Percentiles rank a stretch among this genome's conserved stretches.
phyloP scores from a whole-genome alignment of 1,139 yeast species.

The Suhomyces yuchorum region DNA sequence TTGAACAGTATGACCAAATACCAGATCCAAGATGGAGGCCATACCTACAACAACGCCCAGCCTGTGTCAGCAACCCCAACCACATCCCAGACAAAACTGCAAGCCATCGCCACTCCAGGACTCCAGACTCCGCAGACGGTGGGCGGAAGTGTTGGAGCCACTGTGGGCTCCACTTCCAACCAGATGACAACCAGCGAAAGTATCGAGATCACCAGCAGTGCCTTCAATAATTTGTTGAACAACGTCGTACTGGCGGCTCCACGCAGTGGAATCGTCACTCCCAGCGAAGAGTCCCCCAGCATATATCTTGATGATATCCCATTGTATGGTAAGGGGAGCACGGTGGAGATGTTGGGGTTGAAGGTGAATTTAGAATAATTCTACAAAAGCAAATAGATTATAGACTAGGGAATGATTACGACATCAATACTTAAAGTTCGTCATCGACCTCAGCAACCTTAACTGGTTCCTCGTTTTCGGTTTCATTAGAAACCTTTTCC shows the following conservation, averaged over 20 bases:
- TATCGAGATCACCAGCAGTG: conserved; percentile 31
- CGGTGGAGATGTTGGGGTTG: conserved; percentile 41
- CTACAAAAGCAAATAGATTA: not conserved
- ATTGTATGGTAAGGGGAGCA: conserved; percentile 42
- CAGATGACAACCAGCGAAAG: conserved; percentile 14
- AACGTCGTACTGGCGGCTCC: conserved; percentile 26
- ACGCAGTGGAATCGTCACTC: conserved; percentile 7
- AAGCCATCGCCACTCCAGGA: conserved; percentile 11
- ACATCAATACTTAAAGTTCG: not conserved
- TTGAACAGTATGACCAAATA: conserved; percentile 39
- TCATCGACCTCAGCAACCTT: not conserved
- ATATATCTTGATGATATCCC: conserved; percentile 44
- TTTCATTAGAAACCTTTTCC: conserved; percentile 11
- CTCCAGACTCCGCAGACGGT: conserved; percentile 27
- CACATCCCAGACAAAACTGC: conserved; percentile 11
- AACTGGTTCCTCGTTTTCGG: conserved; percentile 33
- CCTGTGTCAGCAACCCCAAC: conserved; percentile 5
- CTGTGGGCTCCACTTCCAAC: conserved; percentile 21
- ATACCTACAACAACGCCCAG: conserved; percentile 25
- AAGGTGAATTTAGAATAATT: conserved; percentile 20
- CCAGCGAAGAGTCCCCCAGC: conserved; percentile 19
- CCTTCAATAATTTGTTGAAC: conserved; percentile 36
- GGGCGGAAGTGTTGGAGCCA: conserved; percentile 17
- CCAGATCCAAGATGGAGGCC: conserved; percentile 42
- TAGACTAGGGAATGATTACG: not conserved